A percentile compares a stretch with the other conserved stretches of the same genome.
Conservation (phyloP, 495 filamentous ascomycete species). For the Annulohypoxylon maeteangense region DNA sequence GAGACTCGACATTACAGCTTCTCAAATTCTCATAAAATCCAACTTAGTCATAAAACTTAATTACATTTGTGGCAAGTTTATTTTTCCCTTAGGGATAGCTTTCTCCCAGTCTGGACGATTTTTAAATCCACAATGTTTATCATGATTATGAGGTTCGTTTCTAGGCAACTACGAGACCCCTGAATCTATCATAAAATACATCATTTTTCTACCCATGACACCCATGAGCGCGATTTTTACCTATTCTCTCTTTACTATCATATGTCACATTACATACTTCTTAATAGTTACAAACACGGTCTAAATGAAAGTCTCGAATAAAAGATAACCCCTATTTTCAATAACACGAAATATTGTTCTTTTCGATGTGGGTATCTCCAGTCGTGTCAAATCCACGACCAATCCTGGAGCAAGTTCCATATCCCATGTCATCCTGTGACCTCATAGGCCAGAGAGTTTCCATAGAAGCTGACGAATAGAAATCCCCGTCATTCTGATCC, state of each 20-base stretch:
- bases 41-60: background rate
- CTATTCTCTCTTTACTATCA: background rate
- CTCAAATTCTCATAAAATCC: background rate
- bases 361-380: background rate
- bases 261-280: background rate
- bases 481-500: background rate
- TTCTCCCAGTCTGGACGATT: background rate
- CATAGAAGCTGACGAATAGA: background rate
- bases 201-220: background rate
- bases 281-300: background rate
- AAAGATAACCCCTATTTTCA: background rate
- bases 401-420: background rate
- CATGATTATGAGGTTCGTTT: background rate
- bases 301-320: constrained; percentile 1
- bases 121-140: background rate
- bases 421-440: constrained; percentile 1
- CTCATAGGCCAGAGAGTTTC: background rate
- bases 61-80: background rate
- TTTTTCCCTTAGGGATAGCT: background rate
- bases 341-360: background rate
- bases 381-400: background rate
- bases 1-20: background rate
- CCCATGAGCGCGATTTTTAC: background rate
- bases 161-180: background rate
- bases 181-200: background rate